Conservation (phyloP, 192 early-diverging fungal species). For the Obelidium mucronatum region DNA sequence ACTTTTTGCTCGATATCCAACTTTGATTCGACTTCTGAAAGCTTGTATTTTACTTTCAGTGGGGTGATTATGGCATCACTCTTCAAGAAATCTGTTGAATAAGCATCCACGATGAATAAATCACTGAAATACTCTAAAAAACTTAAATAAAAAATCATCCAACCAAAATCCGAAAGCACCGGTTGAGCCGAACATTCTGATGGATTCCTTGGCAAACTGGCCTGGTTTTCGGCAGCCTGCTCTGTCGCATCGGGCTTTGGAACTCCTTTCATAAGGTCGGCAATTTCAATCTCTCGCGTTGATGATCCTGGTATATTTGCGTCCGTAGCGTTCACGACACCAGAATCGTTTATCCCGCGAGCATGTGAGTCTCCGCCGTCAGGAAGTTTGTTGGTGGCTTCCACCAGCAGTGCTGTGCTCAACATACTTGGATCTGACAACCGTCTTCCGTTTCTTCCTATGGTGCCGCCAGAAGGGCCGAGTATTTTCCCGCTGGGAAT, state of each 20-base stretch:
- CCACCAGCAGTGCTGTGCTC: neutral
- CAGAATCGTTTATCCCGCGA: too few relatives aligned
- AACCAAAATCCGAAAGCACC: conserved; percentile 43
- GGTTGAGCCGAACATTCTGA: too few relatives aligned
- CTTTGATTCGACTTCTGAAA: conserved; percentile 88
- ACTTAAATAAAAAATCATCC: neutral
- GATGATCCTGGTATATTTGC: neutral
- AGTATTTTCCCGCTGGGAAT: neutral
- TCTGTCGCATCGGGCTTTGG: too few relatives aligned
- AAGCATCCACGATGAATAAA: neutral
- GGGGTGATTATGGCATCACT: conserved; percentile 54
- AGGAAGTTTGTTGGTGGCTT: too few relatives aligned
- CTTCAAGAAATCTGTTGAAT: conserved; percentile 53
- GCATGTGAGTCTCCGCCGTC: too few relatives aligned
- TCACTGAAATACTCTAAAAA: neutral
- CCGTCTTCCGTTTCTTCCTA: neutral
- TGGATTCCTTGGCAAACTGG: too few relatives aligned
- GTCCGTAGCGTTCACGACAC: neutral
- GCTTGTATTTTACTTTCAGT: conserved; percentile 70
- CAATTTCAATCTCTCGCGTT: neutral
- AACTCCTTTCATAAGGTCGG: too few relatives aligned
- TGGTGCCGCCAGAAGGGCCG: neutral
- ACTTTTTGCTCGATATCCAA: conserved; percentile 95
- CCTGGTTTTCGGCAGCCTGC: too few relatives aligned
- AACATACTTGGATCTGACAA: conserved; percentile 22